phyloP scores from a whole-genome alignment of 305 asterid species.

The Fraxinus velutina region DNA sequence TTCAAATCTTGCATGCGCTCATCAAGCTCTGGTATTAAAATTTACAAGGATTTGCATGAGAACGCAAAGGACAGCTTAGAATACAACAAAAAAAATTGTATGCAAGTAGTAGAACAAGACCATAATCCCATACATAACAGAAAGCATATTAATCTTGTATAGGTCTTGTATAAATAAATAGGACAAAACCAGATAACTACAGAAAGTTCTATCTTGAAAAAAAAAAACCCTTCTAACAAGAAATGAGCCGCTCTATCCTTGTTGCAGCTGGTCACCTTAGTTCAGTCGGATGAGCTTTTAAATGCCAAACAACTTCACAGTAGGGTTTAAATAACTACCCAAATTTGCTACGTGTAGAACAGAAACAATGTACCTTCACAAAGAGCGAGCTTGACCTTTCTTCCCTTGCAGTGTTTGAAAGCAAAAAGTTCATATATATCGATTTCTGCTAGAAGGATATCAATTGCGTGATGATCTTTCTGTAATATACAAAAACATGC shows the following conservation, averaged over 20 bases:
- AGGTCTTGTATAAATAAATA: background rate
- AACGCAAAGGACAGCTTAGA: conserved; percentile 1
- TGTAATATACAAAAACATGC: conserved; percentile 37
- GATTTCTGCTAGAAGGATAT: conserved; percentile 93
- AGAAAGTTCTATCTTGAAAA: background rate
- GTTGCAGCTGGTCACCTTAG: background rate
- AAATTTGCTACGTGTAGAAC: conserved; percentile 11
- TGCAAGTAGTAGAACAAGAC: background rate
- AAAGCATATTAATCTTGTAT: background rate
- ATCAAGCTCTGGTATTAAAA: conserved; percentile 68
- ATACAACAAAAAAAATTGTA: background rate
- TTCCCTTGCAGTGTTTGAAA: conserved; percentile 90
- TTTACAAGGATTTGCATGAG: conserved; percentile 21
- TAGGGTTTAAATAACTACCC: background rate
- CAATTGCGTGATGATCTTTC: conserved; percentile 88
- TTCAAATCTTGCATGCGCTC: conserved; percentile 95
- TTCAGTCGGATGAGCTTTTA: background rate
- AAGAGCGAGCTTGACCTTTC: conserved; percentile 94
- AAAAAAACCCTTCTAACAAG: background rate
- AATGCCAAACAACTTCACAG: background rate
- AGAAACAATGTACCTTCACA: conserved; percentile 65
- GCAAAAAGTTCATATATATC: conserved; percentile 97
- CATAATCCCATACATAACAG: conserved; percentile 4
- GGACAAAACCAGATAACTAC: conserved; percentile 3
- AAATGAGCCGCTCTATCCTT: background rate